A percentile compares a stretch with the other conserved stretches of the same genome.
Evolutionary conservation across 83 land plant species (phyloP).

Genomic region (Thuja plicata): DNA sequence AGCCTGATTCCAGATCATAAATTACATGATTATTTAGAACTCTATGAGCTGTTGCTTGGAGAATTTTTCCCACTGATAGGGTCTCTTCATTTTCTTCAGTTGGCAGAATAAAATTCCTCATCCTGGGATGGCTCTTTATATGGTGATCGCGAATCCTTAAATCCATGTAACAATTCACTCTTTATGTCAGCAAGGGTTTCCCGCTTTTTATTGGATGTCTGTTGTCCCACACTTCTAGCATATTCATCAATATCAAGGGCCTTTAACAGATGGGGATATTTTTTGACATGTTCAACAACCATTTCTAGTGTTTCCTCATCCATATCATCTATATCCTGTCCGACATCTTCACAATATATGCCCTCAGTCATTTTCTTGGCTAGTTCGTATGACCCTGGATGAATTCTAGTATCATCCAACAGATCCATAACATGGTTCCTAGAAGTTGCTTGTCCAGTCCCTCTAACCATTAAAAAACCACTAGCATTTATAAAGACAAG

Average conservation of each 20-base stretch:
- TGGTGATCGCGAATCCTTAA: constrained; percentile 75
- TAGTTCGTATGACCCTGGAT: too few relatives aligned
- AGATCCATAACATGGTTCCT: too few relatives aligned
- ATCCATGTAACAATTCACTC: too few relatives aligned
- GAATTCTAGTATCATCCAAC: too few relatives aligned
- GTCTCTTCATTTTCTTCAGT: constrained; percentile 89
- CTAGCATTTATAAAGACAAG: constrained; percentile 81
- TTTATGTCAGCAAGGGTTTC: too few relatives aligned
- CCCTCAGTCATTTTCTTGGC: too few relatives aligned
- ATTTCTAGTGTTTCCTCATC: constrained; percentile 87
- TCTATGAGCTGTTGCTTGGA: constrained; percentile 75
- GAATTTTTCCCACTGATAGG: constrained; percentile 68
- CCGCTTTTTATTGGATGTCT: too few relatives aligned
- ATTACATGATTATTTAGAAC: constrained; percentile 59
- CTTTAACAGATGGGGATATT: constrained; percentile 57
- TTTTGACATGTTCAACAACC: constrained; percentile 95
- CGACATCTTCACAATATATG: constrained; percentile 47
- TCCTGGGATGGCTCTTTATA: constrained; percentile 68
- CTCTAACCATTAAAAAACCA: constrained; percentile 85
- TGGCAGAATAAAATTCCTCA: constrained; percentile 72
- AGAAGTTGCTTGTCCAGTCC: constrained; percentile 78
- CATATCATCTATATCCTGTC: constrained; percentile 48
- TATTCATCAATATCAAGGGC: constrained; percentile 56
- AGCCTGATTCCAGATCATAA: constrained; percentile 83
- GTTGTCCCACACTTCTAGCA: too few relatives aligned